phyloP scores from a whole-genome alignment of 305 asterid species.

The Andrographis paniculata region DNA sequence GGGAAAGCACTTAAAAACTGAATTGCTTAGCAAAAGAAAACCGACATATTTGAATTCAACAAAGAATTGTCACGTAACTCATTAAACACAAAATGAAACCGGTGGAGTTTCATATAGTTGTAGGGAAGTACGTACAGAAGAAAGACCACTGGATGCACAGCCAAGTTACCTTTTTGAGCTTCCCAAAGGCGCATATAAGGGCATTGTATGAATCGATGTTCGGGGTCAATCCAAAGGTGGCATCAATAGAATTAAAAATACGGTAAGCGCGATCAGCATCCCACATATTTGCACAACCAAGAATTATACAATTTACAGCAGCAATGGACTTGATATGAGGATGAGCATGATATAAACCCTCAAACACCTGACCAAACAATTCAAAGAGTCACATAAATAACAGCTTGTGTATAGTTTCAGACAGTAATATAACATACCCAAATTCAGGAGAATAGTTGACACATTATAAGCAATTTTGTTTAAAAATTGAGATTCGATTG shows the following conservation, averaged over 20 bases:
- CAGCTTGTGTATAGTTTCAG: constrained; percentile 3
- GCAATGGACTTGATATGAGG: constrained; percentile 80
- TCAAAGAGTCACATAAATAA: constrained; percentile 16
- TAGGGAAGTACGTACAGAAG: background rate
- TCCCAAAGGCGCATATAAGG: constrained; percentile 73
- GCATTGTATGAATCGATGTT: constrained; percentile 83
- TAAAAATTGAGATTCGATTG: background rate
- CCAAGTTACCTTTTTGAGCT: constrained; percentile 59
- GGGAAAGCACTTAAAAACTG: background rate
- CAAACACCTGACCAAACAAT: constrained; percentile 95
- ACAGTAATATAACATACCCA: background rate
- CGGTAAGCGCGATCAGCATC: constrained; percentile 93
- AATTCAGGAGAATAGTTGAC: background rate
- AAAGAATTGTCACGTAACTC: constrained; percentile 5
- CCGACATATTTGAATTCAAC: constrained; percentile 7
- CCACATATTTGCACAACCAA: constrained; percentile 94
- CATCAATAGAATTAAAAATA: constrained; percentile 59
- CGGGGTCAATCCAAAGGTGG: constrained; percentile 64
- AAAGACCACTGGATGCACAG: constrained; percentile 7
- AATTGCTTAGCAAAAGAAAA: constrained; percentile 6
- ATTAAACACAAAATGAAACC: constrained; percentile 9
- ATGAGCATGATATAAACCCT: constrained; percentile 56
- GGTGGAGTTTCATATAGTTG: constrained; percentile 8
- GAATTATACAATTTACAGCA: constrained; percentile 73
- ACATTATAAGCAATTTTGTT: background rate